Evolutionary conservation across 192 early-diverging fungal genomes (phyloP).

Genomic region (Linnemannia zychae): DNA sequence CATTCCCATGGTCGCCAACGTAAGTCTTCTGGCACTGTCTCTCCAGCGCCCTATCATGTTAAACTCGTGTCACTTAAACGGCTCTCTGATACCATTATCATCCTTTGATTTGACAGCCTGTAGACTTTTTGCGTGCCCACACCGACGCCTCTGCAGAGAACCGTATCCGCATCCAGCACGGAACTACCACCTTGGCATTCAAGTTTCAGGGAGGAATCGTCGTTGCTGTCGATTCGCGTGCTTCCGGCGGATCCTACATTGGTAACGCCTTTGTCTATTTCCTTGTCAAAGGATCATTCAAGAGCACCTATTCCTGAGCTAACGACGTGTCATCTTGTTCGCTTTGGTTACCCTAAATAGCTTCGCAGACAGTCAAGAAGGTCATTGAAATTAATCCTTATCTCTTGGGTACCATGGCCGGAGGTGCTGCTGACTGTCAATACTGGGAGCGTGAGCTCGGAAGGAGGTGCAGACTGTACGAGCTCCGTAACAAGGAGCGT

Average conservation of each 20-base stretch:
- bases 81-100: neutral
- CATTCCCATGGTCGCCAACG: conserved; percentile 67
- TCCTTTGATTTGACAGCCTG: conserved; percentile 69
- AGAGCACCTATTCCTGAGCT: neutral
- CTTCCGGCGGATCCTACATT: conserved; percentile 91
- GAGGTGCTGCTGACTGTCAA: conserved; percentile 98
- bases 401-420: conserved; percentile 98
- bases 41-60: neutral
- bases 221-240: conserved; percentile 96
- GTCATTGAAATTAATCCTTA: conserved; percentile 99
- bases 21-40: conserved; percentile 27
- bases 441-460: conserved; percentile 99
- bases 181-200: conserved; percentile 99
- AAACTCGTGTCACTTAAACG: neutral
- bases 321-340: neutral
- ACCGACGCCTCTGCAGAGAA: conserved; percentile 85
- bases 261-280: conserved; percentile 62
- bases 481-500: conserved; percentile 97
- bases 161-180: conserved; percentile 93
- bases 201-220: conserved; percentile 95
- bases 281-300: neutral
- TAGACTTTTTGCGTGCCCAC: conserved; percentile 86
- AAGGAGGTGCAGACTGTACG: conserved; percentile 92
- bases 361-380: conserved; percentile 97
- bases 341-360: conserved; percentile 60